phyloP scores from a whole-genome alignment of 1,284 basidiomycete species.

The Cutaneotrichosporon mucoides region DNA sequence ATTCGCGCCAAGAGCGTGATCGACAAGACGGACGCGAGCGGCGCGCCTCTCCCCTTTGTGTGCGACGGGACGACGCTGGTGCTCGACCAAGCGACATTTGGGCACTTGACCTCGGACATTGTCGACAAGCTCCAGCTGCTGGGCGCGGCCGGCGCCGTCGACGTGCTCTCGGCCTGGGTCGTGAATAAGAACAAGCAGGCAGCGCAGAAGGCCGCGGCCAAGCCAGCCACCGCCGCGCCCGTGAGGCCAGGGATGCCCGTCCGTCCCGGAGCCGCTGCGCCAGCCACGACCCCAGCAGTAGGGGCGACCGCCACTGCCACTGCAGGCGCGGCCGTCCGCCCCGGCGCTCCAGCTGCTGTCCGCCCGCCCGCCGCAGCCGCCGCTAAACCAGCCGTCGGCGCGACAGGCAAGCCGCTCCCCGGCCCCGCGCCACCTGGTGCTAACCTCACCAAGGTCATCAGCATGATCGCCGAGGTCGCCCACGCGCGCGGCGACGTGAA shows the following conservation, averaged over 20 bases:
- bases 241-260: conserved; percentile 1
- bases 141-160: conserved; percentile 41
- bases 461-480: conserved; percentile 45
- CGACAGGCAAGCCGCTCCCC: conserved; percentile 19
- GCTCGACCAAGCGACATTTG: conserved; percentile 40
- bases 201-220: conserved; percentile 26
- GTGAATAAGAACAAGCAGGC: conserved; percentile 44
- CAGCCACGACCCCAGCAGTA: too few relatives aligned
- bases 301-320: not conserved
- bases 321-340: not conserved
- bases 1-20: conserved; percentile 40
- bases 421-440: conserved; percentile 44
- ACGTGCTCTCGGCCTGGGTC: conserved; percentile 44
- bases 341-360: not conserved
- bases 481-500: conserved; percentile 45
- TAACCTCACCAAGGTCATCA: conserved; percentile 42
- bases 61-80: conserved; percentile 42
- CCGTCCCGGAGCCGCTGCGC: not conserved
- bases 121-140: conserved; percentile 40
- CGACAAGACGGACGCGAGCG: conserved; percentile 35
- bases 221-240: conserved; percentile 1
- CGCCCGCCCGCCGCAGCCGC: not conserved
- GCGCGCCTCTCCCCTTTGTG: conserved; percentile 41
- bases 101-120: conserved; percentile 41
- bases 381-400: conserved; percentile 1